A percentile compares a stretch with the other conserved stretches of the same genome.
Evolutionary conservation across 148 eudicot species (phyloP).

Genomic region (Vaccinium corymbosum): DNA sequence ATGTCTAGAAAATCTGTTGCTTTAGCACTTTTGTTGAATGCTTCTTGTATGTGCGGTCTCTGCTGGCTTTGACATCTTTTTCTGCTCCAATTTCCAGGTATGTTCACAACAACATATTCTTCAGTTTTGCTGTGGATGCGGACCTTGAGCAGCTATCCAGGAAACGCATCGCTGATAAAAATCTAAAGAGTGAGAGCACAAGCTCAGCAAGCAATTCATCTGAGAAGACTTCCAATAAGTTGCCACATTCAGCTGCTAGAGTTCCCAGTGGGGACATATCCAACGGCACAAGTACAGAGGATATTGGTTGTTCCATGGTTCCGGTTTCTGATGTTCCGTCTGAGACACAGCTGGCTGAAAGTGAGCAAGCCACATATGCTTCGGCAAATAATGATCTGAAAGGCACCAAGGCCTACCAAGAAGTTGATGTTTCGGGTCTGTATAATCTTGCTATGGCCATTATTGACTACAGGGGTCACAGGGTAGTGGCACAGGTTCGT

Average conservation of each 20-base stretch:
- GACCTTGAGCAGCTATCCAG: slow-evolving; percentile 77
- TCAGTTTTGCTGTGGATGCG: slow-evolving; percentile 97
- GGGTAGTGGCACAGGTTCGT: slow-evolving; percentile 98
- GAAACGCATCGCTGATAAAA: slow-evolving; percentile 37
- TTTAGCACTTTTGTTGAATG: slow-evolving; percentile 1
- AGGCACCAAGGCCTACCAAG: slow-evolving; percentile 97
- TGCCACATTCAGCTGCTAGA: slow-evolving; percentile 28
- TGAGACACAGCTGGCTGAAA: slow-evolving; percentile 77
- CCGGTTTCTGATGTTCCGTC: slow-evolving; percentile 46
- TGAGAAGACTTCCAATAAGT: slow-evolving; percentile 32
- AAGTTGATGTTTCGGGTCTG: slow-evolving; percentile 89
- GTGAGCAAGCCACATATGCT: slow-evolving; percentile 99
- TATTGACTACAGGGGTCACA: slow-evolving; percentile 90
- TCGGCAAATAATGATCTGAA: slow-evolving; percentile 97
- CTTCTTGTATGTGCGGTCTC: background rate
- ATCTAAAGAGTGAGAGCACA: slow-evolving; percentile 32
- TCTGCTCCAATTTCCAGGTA: slow-evolving; percentile 53
- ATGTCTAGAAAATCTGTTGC: background rate
- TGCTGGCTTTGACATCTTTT: slow-evolving; percentile 13
- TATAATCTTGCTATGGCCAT: slow-evolving; percentile 99
- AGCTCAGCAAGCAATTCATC: slow-evolving; percentile 19
- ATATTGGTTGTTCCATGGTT: slow-evolving; percentile 30
- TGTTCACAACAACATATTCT: slow-evolving; percentile 99
- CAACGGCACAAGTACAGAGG: slow-evolving; percentile 34
- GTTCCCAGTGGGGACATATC: slow-evolving; percentile 38